Evolutionary conservation across 108 stramenopile species (phyloP).

Genomic region (Parmales sp.): DNA sequence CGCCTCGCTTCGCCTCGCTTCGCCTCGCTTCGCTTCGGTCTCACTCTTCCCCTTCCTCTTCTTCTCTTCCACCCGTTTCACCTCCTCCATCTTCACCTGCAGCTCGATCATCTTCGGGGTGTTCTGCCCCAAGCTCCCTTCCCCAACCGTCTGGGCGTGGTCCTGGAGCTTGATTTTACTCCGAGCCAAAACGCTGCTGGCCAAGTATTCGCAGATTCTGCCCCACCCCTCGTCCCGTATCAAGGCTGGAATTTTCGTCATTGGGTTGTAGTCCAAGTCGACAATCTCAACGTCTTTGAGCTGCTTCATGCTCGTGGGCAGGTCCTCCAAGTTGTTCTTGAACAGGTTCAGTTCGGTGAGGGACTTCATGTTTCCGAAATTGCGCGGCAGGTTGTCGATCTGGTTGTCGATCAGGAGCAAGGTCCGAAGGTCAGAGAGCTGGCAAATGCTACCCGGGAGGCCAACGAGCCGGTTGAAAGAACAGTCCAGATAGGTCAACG

Average conservation of each 20-base stretch:
- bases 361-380: not conserved
- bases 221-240: slow-evolving; percentile 4
- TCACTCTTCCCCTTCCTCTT: too few relatives aligned
- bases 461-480: not conserved
- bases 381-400: not conserved
- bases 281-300: not conserved
- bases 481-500: not conserved
- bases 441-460: not conserved
- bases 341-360: not conserved
- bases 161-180: slow-evolving; percentile 9
- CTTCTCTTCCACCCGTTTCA: not conserved
- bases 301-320: slow-evolving; percentile 1
- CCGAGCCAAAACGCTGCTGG: not conserved
- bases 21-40: too few relatives aligned
- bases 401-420: slow-evolving; percentile 1
- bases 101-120: not conserved
- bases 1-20: too few relatives aligned
- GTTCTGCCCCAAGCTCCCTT: slow-evolving; percentile 5
- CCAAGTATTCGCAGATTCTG: not conserved
- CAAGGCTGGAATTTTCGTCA: not conserved
- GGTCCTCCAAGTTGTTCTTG: slow-evolving; percentile 2
- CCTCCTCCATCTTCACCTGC: not conserved
- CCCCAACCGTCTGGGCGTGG: not conserved
- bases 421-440: not conserved
- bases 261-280: slow-evolving; percentile 6